Conservation (phyloP, 495 filamentous ascomycete genomes). For the Tuber aestivum region DNA sequence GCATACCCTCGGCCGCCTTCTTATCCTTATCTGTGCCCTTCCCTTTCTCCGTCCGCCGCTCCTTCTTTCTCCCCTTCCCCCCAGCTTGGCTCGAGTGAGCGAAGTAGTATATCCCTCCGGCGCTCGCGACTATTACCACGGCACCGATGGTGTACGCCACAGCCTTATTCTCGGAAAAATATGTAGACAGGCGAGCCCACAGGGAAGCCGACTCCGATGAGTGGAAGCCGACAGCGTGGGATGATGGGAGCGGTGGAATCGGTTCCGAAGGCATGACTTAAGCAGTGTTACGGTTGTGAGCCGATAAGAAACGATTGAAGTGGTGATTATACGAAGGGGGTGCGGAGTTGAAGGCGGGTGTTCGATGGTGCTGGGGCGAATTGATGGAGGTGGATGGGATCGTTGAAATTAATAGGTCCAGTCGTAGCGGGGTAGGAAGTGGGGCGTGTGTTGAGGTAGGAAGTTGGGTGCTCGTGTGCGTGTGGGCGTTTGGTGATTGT, state of each 20-base stretch:
- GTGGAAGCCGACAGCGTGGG: conserved; percentile 33
- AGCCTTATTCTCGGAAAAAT: conserved; percentile 91
- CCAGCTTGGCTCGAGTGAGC: conserved; percentile 54
- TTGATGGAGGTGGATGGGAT: not conserved
- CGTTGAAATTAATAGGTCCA: not conserved
- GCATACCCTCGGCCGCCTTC: conserved; percentile 41
- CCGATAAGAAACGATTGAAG: not conserved
- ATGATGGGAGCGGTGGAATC: conserved; percentile 35
- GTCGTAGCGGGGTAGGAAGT: not conserved
- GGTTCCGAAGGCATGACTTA: conserved; percentile 6
- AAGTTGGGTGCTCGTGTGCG: not conserved
- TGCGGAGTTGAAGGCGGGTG: not conserved
- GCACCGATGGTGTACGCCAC: conserved; percentile 94
- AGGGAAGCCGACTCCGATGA: conserved; percentile 50
- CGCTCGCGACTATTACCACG: conserved; percentile 80
- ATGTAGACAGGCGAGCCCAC: conserved; percentile 83
- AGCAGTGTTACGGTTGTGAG: not conserved
- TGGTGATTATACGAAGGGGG: not conserved
- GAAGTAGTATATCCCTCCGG: conserved; percentile 87
- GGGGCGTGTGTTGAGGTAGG: not conserved
- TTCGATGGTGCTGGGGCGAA: not conserved
- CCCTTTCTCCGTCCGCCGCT: conserved; percentile 53
- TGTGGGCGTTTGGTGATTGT: not conserved
- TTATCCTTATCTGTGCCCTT: conserved; percentile 44
- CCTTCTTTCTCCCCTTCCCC: conserved; percentile 57